Conservation (phyloP, 2,329 filamentous ascomycete species). For the Byssochlamys sp. region DNA sequence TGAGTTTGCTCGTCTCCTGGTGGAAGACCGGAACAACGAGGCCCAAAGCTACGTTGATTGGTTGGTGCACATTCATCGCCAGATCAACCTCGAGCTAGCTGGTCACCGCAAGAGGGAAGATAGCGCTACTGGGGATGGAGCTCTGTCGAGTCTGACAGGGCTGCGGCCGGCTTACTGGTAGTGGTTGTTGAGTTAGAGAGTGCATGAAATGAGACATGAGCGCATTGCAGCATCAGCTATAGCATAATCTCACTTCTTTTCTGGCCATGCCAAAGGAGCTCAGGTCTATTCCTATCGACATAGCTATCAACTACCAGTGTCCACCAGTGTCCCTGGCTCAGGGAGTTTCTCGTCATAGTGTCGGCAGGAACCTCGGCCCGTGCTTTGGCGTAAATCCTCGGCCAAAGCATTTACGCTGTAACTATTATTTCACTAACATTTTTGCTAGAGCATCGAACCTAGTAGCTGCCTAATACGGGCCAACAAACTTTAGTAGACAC, state of each 20-base stretch:
- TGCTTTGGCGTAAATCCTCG: background rate
- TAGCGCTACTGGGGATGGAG: conserved; percentile 25
- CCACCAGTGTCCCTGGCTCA: background rate
- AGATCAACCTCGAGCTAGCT: conserved; percentile 73
- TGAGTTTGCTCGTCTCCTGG: conserved; percentile 81
- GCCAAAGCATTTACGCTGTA: background rate
- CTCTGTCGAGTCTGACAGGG: conserved; percentile 37
- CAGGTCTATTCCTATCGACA: background rate
- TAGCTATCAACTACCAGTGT: background rate
- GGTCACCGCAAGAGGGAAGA: conserved; percentile 43
- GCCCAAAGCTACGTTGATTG: conserved; percentile 97
- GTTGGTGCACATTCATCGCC: conserved; percentile 88
- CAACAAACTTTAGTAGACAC: background rate
- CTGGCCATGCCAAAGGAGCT: background rate
- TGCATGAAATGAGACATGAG: background rate
- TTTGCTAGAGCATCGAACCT: background rate
- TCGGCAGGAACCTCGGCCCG: background rate
- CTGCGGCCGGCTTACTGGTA: conserved; percentile 40
- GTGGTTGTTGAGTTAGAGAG: conserved; percentile 1
- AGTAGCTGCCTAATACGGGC: background rate
- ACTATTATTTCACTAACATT: background rate
- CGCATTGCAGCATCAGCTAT: background rate
- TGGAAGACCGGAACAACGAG: conserved; percentile 95
- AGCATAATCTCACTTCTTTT: conserved; percentile 1
- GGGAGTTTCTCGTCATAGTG: background rate